Conservation (phyloP, 2,329 filamentous ascomycete genomes). For the Cladosporium sp. region DNA sequence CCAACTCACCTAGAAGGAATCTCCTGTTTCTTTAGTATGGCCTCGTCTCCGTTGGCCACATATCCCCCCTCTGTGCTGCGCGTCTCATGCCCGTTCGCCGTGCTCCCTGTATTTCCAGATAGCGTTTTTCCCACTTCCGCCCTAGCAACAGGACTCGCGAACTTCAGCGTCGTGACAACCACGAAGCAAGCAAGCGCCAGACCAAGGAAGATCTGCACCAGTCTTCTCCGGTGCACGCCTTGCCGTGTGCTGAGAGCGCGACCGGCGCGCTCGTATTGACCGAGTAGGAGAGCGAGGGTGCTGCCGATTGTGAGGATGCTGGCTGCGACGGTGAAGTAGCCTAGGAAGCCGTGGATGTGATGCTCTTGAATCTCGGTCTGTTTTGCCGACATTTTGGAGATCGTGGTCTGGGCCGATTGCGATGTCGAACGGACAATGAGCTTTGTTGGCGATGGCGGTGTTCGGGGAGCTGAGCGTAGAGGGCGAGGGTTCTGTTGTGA, state of each 20-base stretch:
- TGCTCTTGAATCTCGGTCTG: background rate
- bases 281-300: constrained; percentile 3
- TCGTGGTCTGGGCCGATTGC: background rate
- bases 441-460: background rate
- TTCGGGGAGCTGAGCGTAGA: background rate
- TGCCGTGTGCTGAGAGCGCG: constrained; percentile 12
- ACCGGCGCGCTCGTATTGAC: background rate
- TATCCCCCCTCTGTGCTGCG: background rate
- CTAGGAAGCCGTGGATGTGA: constrained; percentile 5
- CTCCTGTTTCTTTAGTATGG: background rate
- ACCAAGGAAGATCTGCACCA: constrained; percentile 11
- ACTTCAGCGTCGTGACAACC: constrained; percentile 3
- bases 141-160: background rate
- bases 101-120: background rate
- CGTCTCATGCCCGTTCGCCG: background rate
- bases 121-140: background rate
- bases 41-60: background rate
- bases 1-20: background rate
- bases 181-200: constrained; percentile 11
- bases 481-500: background rate
- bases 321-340: constrained; percentile 9
- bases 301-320: constrained; percentile 3
- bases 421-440: background rate
- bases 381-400: background rate
- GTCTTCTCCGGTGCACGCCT: background rate